Evolutionary conservation across 805 yeast genomes (phyloP).

Genomic region (Candida silvicultrix): DNA sequence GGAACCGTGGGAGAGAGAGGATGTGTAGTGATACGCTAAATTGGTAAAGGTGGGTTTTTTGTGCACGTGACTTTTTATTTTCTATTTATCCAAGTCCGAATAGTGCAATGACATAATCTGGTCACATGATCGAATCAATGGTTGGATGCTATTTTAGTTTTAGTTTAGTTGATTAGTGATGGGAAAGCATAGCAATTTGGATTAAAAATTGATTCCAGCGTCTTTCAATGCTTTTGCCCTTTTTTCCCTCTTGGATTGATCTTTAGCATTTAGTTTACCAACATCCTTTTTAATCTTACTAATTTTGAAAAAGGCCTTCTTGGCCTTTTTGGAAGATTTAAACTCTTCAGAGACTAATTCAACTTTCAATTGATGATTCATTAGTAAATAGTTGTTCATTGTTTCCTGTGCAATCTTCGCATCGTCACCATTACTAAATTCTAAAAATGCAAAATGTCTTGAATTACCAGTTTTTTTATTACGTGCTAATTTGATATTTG

Average conservation of each 20-base stretch:
- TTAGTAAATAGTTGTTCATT: slow-evolving; percentile 88
- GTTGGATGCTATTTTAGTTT: too few species aligned
- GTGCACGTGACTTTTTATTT: too few species aligned
- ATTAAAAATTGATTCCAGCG: slow-evolving; percentile 31
- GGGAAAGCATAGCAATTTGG: too few species aligned
- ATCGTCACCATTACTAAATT: slow-evolving; percentile 66
- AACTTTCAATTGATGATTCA: slow-evolving; percentile 82
- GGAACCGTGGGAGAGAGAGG: too few species aligned
- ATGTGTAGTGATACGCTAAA: too few species aligned
- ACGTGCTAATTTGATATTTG: slow-evolving; percentile 74
- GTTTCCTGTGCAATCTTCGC: slow-evolving; percentile 90
- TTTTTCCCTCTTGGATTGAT: slow-evolving; percentile 25
- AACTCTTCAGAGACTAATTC: slow-evolving; percentile 45
- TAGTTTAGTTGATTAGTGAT: too few species aligned
- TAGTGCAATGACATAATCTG: too few species aligned
- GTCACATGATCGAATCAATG: too few species aligned
- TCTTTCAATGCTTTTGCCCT: slow-evolving; percentile 27
- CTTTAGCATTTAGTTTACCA: slow-evolving; percentile 25
- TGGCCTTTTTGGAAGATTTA: slow-evolving; percentile 29
- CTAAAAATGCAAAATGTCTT: slow-evolving; percentile 88
- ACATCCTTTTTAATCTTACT: slow-evolving; percentile 24
- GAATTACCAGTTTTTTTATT: slow-evolving; percentile 87
- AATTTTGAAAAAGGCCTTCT: slow-evolving; percentile 26
- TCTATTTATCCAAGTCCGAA: too few species aligned
- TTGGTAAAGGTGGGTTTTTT: too few species aligned